Conservation (phyloP, 352 stramenopile genomes). For the Globisporangium polare region DNA sequence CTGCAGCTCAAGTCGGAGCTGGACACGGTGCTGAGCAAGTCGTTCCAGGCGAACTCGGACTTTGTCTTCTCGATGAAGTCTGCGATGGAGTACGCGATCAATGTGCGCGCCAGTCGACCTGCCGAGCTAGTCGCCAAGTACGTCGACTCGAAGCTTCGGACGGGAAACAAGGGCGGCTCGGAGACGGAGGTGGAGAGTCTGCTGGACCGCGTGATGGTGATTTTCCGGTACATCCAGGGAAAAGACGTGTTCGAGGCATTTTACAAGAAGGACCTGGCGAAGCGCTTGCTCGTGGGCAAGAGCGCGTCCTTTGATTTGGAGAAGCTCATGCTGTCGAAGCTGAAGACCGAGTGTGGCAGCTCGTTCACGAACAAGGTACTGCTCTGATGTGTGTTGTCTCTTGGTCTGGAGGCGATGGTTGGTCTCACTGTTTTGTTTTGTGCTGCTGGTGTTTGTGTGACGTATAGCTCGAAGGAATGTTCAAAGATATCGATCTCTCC, state of each 20-base stretch:
- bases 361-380: conserved; percentile 96
- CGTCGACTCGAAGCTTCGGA: conserved; percentile 87
- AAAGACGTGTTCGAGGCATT: conserved; percentile 99
- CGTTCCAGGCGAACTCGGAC: conserved; percentile 71
- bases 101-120: conserved; percentile 76
- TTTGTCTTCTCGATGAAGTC: conserved; percentile 83
- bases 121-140: conserved; percentile 92
- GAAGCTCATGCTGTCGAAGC: conserved; percentile 94
- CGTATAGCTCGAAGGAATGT: conserved; percentile 98
- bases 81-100: conserved; percentile 89
- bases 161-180: conserved; percentile 77
- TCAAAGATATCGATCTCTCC: conserved; percentile 98
- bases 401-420: neutral
- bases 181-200: conserved; percentile 87
- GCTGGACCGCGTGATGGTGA: conserved; percentile 91
- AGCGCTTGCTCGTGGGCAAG: conserved; percentile 92
- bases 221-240: conserved; percentile 95
- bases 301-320: conserved; percentile 94
- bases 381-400: neutral
- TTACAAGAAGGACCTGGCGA: conserved; percentile 98
- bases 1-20: conserved; percentile 83
- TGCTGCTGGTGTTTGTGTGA: neutral
- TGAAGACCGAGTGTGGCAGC: conserved; percentile 98
- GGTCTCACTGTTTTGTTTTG: neutral
- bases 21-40: conserved; percentile 69